phyloP scores from a whole-genome alignment of 495 filamentous ascomycete species.

The Saxispiralis lemnorum region DNA sequence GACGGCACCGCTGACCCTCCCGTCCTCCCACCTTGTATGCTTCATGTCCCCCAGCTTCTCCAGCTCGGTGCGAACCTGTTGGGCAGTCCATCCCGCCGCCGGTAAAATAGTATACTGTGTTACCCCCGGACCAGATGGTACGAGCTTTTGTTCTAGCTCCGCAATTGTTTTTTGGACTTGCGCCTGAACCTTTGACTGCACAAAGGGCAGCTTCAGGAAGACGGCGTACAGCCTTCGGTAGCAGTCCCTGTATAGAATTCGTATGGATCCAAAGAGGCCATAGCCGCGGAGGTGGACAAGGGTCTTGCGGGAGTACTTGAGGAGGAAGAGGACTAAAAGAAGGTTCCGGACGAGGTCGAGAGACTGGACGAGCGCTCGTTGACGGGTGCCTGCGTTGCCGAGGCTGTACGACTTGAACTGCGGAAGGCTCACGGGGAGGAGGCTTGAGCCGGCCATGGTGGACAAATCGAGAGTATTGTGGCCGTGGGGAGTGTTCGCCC shows the following conservation, averaged over 20 bases:
- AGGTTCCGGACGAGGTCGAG: constrained; percentile 61
- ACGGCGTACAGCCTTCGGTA: constrained; percentile 62
- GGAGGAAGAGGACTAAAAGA: constrained; percentile 73
- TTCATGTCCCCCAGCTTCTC: constrained; percentile 65
- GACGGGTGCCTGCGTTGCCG: constrained; percentile 1
- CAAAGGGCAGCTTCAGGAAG: constrained; percentile 71
- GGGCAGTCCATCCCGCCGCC: constrained; percentile 67
- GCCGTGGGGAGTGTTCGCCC: not conserved
- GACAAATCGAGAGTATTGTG: not conserved
- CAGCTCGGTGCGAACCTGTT: constrained; percentile 65
- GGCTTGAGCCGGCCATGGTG: not conserved
- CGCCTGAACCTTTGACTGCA: constrained; percentile 62
- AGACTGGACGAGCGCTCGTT: constrained; percentile 6
- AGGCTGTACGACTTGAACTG: constrained; percentile 1
- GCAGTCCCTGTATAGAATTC: constrained; percentile 49
- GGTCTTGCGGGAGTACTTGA: constrained; percentile 67
- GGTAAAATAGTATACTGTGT: constrained; percentile 62
- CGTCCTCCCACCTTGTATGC: constrained; percentile 93
- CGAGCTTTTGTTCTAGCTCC: constrained; percentile 66
- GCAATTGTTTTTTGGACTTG: constrained; percentile 57
- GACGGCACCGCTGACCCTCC: constrained; percentile 81
- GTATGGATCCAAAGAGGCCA: constrained; percentile 62
- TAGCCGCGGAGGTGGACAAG: constrained; percentile 75
- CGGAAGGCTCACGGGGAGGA: not conserved
- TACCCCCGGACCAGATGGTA: constrained; percentile 52